A percentile compares a stretch with the other conserved stretches of the same genome.
Evolutionary conservation across 2,329 filamentous ascomycete genomes (phyloP).

Genomic region (Colletotrichum limetticola): DNA sequence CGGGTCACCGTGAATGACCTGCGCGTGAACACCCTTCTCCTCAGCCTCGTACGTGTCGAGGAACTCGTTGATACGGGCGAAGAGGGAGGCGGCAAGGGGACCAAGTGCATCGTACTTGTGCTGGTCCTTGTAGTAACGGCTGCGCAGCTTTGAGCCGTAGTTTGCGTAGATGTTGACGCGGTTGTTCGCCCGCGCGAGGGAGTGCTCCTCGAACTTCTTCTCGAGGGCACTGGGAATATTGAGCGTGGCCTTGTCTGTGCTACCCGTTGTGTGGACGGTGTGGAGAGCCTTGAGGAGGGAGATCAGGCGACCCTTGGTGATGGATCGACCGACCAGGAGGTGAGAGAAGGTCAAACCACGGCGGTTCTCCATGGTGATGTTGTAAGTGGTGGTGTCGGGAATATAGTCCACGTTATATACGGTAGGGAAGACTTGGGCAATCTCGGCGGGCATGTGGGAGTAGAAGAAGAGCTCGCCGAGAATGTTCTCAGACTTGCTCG

Average conservation of each 20-base stretch:
- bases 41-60: conserved; percentile 44
- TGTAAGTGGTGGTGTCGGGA: conserved; percentile 40
- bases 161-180: conserved; percentile 42
- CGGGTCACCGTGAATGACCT: conserved; percentile 44
- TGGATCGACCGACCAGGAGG: conserved; percentile 43
- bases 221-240: conserved; percentile 38
- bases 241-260: conserved; percentile 35
- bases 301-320: conserved; percentile 42
- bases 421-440: conserved; percentile 38
- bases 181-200: conserved; percentile 34
- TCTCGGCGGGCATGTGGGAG: conserved; percentile 41
- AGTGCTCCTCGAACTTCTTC: conserved; percentile 39
- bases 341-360: conserved; percentile 43
- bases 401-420: conserved; percentile 42
- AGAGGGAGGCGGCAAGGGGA: conserved; percentile 38
- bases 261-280: conserved; percentile 38
- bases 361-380: conserved; percentile 43
- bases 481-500: conserved; percentile 44
- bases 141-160: conserved; percentile 40
- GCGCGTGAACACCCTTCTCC: conserved; percentile 39
- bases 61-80: conserved; percentile 40
- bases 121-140: conserved; percentile 37
- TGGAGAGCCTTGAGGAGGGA: conserved; percentile 40
- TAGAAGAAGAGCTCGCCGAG: conserved; percentile 47
- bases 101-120: conserved; percentile 40